Evolutionary conservation across 371 early-diverging fungal species (phyloP).

Genomic region (Circinella umbellata): DNA sequence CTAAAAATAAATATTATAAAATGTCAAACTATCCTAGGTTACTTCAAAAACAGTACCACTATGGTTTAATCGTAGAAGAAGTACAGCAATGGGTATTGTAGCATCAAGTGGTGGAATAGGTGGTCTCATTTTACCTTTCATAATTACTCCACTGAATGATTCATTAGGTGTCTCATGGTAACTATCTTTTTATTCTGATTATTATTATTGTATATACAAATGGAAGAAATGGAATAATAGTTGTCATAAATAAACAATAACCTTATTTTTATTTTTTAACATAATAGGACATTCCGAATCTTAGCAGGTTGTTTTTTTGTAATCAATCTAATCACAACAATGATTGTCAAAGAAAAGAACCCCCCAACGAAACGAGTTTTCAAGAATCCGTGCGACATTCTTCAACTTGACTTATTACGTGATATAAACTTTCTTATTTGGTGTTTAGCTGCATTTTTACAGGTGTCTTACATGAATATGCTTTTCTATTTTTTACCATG

Average conservation of each 20-base stretch:
- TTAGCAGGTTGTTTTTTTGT: slow-evolving; percentile 43
- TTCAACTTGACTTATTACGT: slow-evolving; percentile 36
- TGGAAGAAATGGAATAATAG: no score
- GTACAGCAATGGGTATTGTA: slow-evolving; percentile 77
- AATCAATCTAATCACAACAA: slow-evolving; percentile 26
- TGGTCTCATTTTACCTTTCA: slow-evolving; percentile 71
- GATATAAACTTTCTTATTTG: slow-evolving; percentile 16
- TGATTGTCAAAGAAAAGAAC: slow-evolving; percentile 37
- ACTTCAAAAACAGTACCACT: slow-evolving; percentile 57
- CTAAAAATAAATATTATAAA: no score
- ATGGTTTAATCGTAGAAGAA: slow-evolving; percentile 76
- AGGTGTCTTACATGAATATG: slow-evolving; percentile 9
- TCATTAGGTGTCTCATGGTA: slow-evolving; percentile 59
- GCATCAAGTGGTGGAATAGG: slow-evolving; percentile 81
- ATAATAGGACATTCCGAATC: slow-evolving; percentile 33
- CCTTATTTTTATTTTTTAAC: neutral
- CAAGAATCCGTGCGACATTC: slow-evolving; percentile 1
- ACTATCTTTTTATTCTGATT: slow-evolving; percentile 24
- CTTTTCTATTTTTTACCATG: slow-evolving; percentile 22
- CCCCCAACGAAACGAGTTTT: slow-evolving; percentile 20
- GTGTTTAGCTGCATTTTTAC: slow-evolving; percentile 12
- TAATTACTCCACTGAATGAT: slow-evolving; percentile 61
- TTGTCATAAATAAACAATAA: no score
- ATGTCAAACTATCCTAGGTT: slow-evolving; percentile 3
- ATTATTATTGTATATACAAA: no score